Percentiles rank a stretch among this genome's conserved stretches.
These are phyloP conservation scores for Onygenales sp. DNA, from an alignment of 2,329 filamentous ascomycete genomes.

Conservation along the genomic window DNA sequence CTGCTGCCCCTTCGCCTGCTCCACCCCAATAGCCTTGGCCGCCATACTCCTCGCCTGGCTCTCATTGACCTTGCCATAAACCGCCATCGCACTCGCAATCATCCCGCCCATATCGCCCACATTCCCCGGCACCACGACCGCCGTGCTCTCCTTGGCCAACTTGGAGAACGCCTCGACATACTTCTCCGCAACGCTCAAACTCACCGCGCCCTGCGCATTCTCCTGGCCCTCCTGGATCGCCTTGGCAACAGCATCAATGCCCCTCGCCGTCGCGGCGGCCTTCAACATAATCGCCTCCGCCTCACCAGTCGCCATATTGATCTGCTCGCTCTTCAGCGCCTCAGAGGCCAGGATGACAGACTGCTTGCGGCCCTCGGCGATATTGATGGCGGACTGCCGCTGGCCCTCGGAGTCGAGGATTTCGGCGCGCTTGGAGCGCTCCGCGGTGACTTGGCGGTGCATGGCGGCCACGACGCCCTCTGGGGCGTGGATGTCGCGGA, in stretches of 20 bases:
- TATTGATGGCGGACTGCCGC: constrained; percentile 95
- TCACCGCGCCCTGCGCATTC: constrained; percentile 73
- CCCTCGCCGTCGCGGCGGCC: constrained; percentile 73
- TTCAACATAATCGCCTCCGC: constrained; percentile 85
- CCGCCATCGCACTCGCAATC: constrained; percentile 91
- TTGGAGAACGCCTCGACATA: constrained; percentile 93
- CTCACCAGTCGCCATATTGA: constrained; percentile 88
- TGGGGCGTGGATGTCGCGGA: constrained; percentile 94
- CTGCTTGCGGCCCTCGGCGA: constrained; percentile 95
- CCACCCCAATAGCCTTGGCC: constrained; percentile 25
- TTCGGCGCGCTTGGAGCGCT: constrained; percentile 93
- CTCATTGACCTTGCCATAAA: constrained; percentile 87
- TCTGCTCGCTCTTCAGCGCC: constrained; percentile 77
- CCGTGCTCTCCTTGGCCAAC: constrained; percentile 89
- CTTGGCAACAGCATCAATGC: constrained; percentile 76
- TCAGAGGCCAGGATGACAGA: constrained; percentile 93
- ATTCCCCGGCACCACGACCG: constrained; percentile 91
- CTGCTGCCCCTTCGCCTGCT: constrained; percentile 12
- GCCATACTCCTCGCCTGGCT: constrained; percentile 60
- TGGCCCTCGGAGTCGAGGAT: constrained; percentile 97
- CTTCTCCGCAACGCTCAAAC: constrained; percentile 86
- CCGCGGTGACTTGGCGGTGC: constrained; percentile 95
- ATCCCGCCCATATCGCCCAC: constrained; percentile 93
- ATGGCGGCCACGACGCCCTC: constrained; percentile 91
- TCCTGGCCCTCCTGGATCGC: constrained; percentile 64